Base-by-base conservation (phyloP, 768 basidiomycete species). In the Tubosaeta sp. region DNA sequence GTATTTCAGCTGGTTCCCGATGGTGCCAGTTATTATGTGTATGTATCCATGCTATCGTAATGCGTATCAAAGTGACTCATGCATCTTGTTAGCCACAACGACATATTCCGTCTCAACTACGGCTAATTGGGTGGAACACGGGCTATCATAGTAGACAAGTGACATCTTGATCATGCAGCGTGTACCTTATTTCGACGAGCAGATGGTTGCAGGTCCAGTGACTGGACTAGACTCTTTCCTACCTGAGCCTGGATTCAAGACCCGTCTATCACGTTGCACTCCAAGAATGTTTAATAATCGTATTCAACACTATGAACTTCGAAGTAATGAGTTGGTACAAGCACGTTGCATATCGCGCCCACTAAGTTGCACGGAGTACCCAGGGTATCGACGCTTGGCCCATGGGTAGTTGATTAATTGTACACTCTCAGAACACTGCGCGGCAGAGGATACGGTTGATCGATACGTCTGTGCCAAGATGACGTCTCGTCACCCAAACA, bases 41-140 rank as follows among this genome's bases (percentile, higher is more conserved):
- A 71, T 43, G 90, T 75, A 11, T 52, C 39, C 38, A 11, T 32
- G 38, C 17, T 32, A 44, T 50, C 5, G n/a, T 29, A n/a, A 22
- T 53, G 48, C 26, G 25, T 11, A 33, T 56, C 48, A 34, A 45
- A 42, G 34, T 47, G 31, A 51, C 55, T 42, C 39, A 64, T 25
- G n/a, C 43, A 12, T 41, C 35, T 43, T 27, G 31, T 1, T 58
- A 91, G 90, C 50, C 74, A 79, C 65, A 95, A 95, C 70, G 91
- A 95, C 68, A 84, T 95, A 55, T 95, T 97, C 88, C 88, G 91
- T 57, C 85, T 93, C 71, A 91, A 91, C 74, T 80, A 83, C 65
- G 86, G 82, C 59, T 64, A 50, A 60, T 51, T 53, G 34, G 37
- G 32, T 57, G 46, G 16, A 43, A 19, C 33, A 8, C 45, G 12